Base-by-base conservation (phyloP, 148 eudicot genomes). In the Heliosperma pusillum region DNA sequence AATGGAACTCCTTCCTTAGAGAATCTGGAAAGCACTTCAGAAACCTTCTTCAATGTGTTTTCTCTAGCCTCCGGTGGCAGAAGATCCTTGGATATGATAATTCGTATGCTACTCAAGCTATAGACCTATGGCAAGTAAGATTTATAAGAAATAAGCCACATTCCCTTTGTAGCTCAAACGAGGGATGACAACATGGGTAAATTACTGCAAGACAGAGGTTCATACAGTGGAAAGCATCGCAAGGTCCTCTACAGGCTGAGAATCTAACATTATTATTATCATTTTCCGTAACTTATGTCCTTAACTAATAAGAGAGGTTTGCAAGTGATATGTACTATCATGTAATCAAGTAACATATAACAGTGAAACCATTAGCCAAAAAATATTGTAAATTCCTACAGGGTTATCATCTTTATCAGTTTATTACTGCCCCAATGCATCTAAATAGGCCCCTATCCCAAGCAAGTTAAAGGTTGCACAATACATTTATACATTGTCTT, bases 1-100 rank as follows among this genome's bases (percentile, higher is more conserved):
- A 86, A 88, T 68, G 98, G 98, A 78, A 90, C 80, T 72, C 93
- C 98, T 45, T 85, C 88, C 80, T 90, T 92, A 8, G 92, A 72
- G 80, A 92, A 90, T 81, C 98, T 90, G 15, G 80, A 83, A 61
- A 91, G 88, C 77, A 89, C 92, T 84, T 95, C 97, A 17, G 86
- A 86, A 65, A 95, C 93, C 71, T 92, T 95, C 83, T 95, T 95
- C 76, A 95, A 77, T 3, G 96, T 90, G 86, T 95, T 89, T 80
- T 90, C 89, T 72, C 98, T 90, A 75, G 86, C 84, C 82, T 95
- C 97, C 73, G 84, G 6, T 76, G 97, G 90, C 82, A 92, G 77
- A 74, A 95, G 93, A 89, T 95, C 96, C 81, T 95, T 95, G 47
- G 93, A 82, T 76, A 95, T 90, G 69, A 85, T 73, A 69, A 94